Percentiles rank a stretch among this genome's conserved stretches.
These are phyloP conservation scores for Gremmenia infestans DNA, from an alignment of 2,329 filamentous ascomycete genomes.

Conservation along the genomic window DNA sequence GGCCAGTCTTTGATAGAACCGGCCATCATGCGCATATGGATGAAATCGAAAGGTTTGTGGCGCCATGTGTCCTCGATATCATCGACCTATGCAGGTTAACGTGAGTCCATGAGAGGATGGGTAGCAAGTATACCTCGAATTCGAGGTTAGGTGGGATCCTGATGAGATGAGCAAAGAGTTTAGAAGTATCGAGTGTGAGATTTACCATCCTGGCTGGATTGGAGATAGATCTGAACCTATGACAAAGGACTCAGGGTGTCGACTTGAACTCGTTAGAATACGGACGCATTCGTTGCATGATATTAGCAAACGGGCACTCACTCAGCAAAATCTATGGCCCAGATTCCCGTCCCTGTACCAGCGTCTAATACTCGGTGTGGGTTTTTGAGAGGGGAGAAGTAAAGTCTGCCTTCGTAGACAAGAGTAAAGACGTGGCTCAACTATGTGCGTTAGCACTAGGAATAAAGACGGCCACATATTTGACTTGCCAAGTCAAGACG, in stretches of 20 bases:
- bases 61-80: constrained; percentile 30
- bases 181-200: not conserved
- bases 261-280: not conserved
- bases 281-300: not conserved
- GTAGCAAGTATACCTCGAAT: constrained; percentile 23
- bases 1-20: constrained; percentile 33
- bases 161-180: not conserved
- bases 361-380: constrained; percentile 24
- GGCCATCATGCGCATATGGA: constrained; percentile 35
- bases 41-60: constrained; percentile 29
- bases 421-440: constrained; percentile 25
- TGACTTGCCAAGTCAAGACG: constrained; percentile 23
- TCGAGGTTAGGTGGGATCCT: constrained; percentile 26
- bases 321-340: constrained; percentile 19
- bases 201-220: constrained; percentile 25
- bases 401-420: constrained; percentile 21
- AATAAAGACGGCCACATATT: not conserved
- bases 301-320: not conserved
- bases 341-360: constrained; percentile 20
- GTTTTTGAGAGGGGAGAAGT: constrained; percentile 20
- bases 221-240: constrained; percentile 25
- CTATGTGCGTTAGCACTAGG: constrained; percentile 15
- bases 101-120: not conserved
- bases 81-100: constrained; percentile 21
- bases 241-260: constrained; percentile 20